Base-by-base conservation (phyloP, 108 stramenopile species). In the Seminavis robusta region DNA sequence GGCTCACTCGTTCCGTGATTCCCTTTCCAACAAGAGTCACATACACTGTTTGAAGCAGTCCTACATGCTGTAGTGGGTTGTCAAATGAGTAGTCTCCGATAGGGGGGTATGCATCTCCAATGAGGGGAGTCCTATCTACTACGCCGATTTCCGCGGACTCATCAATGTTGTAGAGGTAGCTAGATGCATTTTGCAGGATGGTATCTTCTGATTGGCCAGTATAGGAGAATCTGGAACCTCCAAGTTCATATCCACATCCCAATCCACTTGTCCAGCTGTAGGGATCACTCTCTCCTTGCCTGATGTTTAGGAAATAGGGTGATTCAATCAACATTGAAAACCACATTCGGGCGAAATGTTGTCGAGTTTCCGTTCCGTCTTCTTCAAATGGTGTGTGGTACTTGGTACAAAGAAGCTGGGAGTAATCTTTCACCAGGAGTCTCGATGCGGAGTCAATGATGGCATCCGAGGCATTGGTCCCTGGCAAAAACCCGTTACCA, bases 341-440 rank as follows among this genome's bases (percentile, higher is more conserved):
- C 69, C 69, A 76, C 69, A 76, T 70, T 21, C 63, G 45, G 10
- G 69, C 75, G 57, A 76, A 69, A 45, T 71, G 44, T 27, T 64
- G 62, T 1, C 21, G 17, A 3, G 58, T 63, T n/a, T n/a, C n/a
- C 3, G 7, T 25, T 24, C 10, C 56, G 17, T 40, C 56, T 51
- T 37, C 40, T 27, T 49, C 54, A 34, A 40, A 51, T 47, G 62
- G 62, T 2, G 15, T 20, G 27, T 46, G 69, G 69, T 48, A 71
- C 17, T 70, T 54, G 17, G 75, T 76, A 38, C 75, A 76, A 8
- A 20, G 20, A 40, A 2, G 67, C 41, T 6, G 45, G 11, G 8
- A 15, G 19, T 13, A 67, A 28, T 17, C 59, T 21, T 0, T n/a
- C 54, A 40, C 25, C 51, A 40, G 24, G 27, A 16, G 72, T 62